A percentile compares a stretch with the other conserved stretches of the same genome.
Evolutionary conservation across 2,329 filamentous ascomycete genomes (phyloP).

Genomic region (Hypoxylon sp.): DNA sequence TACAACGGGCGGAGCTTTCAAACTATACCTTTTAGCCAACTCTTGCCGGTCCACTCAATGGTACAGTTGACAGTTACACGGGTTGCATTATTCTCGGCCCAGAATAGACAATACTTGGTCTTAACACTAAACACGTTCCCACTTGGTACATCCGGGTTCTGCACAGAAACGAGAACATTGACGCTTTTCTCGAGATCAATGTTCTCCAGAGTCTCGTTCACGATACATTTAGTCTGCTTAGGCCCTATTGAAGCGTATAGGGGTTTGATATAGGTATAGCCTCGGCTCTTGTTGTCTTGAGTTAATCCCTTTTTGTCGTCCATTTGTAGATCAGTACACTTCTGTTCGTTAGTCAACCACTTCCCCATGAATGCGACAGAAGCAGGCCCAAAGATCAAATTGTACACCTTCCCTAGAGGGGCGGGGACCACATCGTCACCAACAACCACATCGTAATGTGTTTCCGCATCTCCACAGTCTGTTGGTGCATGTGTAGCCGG

Average conservation of each 20-base stretch:
- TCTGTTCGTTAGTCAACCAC: conserved; percentile 89
- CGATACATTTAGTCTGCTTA: conserved; percentile 94
- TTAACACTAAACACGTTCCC: conserved; percentile 93
- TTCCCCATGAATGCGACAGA: conserved; percentile 88
- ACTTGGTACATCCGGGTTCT: conserved; percentile 94
- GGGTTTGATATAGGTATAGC: conserved; percentile 92
- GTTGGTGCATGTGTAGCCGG: conserved; percentile 86
- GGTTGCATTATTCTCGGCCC: conserved; percentile 89
- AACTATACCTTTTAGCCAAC: conserved; percentile 90
- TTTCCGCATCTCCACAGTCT: conserved; percentile 82
- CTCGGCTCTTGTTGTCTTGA: conserved; percentile 80
- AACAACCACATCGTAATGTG: conserved; percentile 87
- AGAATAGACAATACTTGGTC: conserved; percentile 94
- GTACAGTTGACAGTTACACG: conserved; percentile 88
- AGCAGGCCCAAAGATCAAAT: conserved; percentile 84
- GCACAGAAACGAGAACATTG: conserved; percentile 84
- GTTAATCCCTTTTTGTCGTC: conserved; percentile 86
- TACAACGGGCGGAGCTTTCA: neutral
- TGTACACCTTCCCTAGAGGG: conserved; percentile 92
- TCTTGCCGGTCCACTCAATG: conserved; percentile 97
- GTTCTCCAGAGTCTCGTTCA: conserved; percentile 85
- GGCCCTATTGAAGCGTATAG: conserved; percentile 87
- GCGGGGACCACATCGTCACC: conserved; percentile 90
- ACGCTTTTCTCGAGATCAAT: conserved; percentile 91
- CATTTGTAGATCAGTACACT: conserved; percentile 88